These are phyloP conservation scores for Pseudogymnoascus sp. DNA, from an alignment of 2,329 filamentous ascomycete species.

Conservation along the genomic window DNA sequence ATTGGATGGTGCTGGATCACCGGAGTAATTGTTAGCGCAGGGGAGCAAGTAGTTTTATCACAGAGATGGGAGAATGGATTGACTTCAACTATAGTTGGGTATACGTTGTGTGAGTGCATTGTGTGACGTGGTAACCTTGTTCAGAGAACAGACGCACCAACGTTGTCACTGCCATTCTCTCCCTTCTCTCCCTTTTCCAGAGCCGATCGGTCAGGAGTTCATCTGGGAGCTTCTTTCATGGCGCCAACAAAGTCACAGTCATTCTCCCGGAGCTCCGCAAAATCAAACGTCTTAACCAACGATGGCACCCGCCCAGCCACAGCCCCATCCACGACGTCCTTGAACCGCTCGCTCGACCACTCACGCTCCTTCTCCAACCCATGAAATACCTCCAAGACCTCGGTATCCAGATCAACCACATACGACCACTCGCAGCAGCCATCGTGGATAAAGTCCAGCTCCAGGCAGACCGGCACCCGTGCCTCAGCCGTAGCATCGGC, in stretches of 20 bases:
- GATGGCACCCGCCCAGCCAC: neutral
- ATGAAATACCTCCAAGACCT: neutral
- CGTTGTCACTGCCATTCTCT: neutral
- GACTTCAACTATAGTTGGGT: neutral
- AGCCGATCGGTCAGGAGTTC: neutral
- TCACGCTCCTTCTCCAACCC: neutral
- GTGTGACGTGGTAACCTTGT: neutral
- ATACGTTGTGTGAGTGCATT: neutral
- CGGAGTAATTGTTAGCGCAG: neutral
- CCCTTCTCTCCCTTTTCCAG: neutral
- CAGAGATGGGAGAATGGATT: neutral
- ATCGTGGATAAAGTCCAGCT: neutral
- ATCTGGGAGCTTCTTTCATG: neutral
- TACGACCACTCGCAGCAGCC: neutral
- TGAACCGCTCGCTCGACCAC: neutral
- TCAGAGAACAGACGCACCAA: neutral
- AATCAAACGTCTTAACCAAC: neutral
- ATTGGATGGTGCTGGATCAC: neutral
- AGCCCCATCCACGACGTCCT: neutral
- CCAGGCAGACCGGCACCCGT: neutral
- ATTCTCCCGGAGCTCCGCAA: neutral
- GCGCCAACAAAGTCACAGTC: neutral
- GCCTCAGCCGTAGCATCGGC: neutral
- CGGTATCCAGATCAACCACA: neutral
- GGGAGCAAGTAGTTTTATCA: constrained; percentile 1